phyloP scores from a whole-genome alignment of 345 rosid genomes.

The Gossypium stocksii region DNA sequence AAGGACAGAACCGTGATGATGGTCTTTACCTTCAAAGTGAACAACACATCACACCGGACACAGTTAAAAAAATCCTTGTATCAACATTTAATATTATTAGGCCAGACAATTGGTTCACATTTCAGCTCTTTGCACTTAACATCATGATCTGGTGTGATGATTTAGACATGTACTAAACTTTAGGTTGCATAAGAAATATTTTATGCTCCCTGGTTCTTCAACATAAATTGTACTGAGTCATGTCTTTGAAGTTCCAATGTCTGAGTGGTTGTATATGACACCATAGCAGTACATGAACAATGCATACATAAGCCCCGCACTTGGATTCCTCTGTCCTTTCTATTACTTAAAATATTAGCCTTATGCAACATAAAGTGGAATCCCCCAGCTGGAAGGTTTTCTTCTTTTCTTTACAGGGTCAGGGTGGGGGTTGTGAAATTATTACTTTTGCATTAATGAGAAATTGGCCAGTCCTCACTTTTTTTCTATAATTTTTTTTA shows the following conservation, averaged over 20 bases:
- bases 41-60: too few species aligned
- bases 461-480: too few species aligned
- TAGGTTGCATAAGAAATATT: background rate
- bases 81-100: background rate
- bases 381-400: background rate
- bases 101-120: background rate
- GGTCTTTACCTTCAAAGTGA: too few species aligned
- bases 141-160: conserved; percentile 1
- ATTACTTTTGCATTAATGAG: too few species aligned
- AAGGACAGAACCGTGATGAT: too few species aligned
- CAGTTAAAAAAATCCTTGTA: too few species aligned
- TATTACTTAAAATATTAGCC: background rate
- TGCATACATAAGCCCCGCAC: background rate
- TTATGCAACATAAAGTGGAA: background rate
- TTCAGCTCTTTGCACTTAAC: background rate
- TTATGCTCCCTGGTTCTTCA: background rate
- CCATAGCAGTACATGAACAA: conserved; percentile 4
- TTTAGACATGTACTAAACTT: background rate
- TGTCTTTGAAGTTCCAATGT: conserved; percentile 2
- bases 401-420: background rate
- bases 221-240: background rate
- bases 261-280: background rate
- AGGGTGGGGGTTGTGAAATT: too few species aligned
- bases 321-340: conserved; percentile 1
- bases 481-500: too few species aligned